Conservation (phyloP, 2,329 filamentous ascomycete genomes). For the Immersiporthe knoxdaviesiana region DNA sequence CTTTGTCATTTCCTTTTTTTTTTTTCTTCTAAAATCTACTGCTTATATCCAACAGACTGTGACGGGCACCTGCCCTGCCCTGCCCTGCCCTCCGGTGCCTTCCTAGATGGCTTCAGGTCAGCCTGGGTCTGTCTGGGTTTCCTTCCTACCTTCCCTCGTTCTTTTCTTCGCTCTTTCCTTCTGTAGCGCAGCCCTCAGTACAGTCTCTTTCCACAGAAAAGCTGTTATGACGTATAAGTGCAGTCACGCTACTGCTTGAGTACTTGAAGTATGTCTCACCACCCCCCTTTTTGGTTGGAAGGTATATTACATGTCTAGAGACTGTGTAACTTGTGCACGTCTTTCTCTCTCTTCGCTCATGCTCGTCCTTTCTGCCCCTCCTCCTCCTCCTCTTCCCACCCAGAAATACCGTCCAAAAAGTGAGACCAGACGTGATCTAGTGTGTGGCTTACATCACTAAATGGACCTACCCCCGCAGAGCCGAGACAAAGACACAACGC, state of each 20-base stretch:
- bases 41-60: too few species aligned
- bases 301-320: too few species aligned
- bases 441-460: neutral
- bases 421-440: neutral
- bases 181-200: neutral
- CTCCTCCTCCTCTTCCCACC: too few species aligned
- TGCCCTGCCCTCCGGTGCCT: too few species aligned
- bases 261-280: too few species aligned
- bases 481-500: neutral
- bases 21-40: too few species aligned
- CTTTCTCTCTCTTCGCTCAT: neutral
- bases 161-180: neutral
- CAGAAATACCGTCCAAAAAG: too few species aligned
- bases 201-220: neutral
- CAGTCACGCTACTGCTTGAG: too few species aligned
- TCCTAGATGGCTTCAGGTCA: too few species aligned
- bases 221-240: neutral
- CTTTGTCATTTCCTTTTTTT: too few species aligned
- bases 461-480: neutral
- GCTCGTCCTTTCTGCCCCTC: neutral
- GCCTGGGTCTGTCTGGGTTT: neutral
- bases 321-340: neutral
- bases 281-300: too few species aligned
- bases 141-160: neutral
- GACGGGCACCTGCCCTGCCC: too few species aligned